phyloP scores from a whole-genome alignment of 2,329 filamentous ascomycete genomes.

The Aspergillus eucalypticola region DNA sequence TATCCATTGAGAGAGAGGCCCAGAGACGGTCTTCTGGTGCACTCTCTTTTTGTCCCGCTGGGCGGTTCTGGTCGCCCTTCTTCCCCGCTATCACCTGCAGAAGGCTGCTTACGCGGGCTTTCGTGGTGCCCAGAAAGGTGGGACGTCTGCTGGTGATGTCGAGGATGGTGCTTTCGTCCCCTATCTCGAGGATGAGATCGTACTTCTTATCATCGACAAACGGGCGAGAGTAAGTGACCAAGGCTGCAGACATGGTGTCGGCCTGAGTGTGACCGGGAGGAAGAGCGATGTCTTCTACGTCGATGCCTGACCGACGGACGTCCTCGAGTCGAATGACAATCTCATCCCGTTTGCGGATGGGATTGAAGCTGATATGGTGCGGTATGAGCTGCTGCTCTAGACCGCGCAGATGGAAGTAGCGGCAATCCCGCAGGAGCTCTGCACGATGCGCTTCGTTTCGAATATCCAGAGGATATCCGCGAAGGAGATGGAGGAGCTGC shows the following conservation, averaged over 20 bases:
- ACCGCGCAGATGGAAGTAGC: conserved; percentile 90
- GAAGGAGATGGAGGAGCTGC: conserved; percentile 76
- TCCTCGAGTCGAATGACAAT: conserved; percentile 81
- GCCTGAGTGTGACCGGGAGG: neutral
- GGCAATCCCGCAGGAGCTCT: conserved; percentile 78
- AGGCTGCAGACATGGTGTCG: conserved; percentile 41
- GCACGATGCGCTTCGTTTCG: conserved; percentile 73
- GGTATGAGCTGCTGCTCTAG: conserved; percentile 84
- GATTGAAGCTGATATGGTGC: conserved; percentile 74
- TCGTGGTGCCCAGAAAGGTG: conserved; percentile 72
- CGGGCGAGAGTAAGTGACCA: conserved; percentile 79
- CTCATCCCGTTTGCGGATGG: conserved; percentile 66
- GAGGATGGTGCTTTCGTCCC: conserved; percentile 63
- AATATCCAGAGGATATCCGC: conserved; percentile 80
- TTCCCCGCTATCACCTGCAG: conserved; percentile 82
- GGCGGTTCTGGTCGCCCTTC: conserved; percentile 51
- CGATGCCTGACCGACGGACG: conserved; percentile 82
- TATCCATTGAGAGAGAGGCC: conserved; percentile 59
- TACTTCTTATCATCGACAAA: conserved; percentile 74
- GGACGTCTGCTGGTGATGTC: conserved; percentile 58
- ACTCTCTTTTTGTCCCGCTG: conserved; percentile 28
- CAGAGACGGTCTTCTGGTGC: conserved; percentile 66
- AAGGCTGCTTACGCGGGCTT: conserved; percentile 69
- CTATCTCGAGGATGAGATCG: conserved; percentile 80
- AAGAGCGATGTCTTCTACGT: conserved; percentile 48